Percentiles rank a stretch among this genome's conserved stretches.
These are phyloP conservation scores for Hortaea werneckii DNA, from an alignment of 2,329 filamentous ascomycete species.

Conservation along the genomic window DNA sequence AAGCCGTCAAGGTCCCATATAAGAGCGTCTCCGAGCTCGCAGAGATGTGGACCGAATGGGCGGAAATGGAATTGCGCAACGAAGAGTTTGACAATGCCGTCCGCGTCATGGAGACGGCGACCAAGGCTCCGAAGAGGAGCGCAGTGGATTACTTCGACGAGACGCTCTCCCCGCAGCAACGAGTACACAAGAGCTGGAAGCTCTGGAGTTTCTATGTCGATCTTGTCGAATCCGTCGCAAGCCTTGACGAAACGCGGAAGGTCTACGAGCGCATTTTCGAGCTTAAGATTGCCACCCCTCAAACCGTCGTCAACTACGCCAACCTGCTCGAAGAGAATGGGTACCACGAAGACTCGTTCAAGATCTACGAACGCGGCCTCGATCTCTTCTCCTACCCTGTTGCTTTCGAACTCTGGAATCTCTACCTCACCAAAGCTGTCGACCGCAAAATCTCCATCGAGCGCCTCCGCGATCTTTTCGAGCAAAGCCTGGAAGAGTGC, in stretches of 20 bases:
- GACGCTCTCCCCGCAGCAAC: constrained; percentile 81
- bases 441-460: constrained; percentile 95
- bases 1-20: constrained; percentile 94
- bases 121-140: constrained; percentile 93
- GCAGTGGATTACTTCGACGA: constrained; percentile 99
- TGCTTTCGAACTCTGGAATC: constrained; percentile 96
- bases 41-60: constrained; percentile 99
- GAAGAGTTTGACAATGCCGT: constrained; percentile 94
- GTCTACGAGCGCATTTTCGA: constrained; percentile 98
- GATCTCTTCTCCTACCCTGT: constrained; percentile 99
- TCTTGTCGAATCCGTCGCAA: constrained; percentile 86
- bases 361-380: constrained; percentile 86
- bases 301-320: constrained; percentile 97
- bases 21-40: constrained; percentile 95
- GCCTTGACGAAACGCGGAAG: constrained; percentile 81
- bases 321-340: constrained; percentile 89
- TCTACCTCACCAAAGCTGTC: constrained; percentile 94
- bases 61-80: constrained; percentile 91
- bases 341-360: constrained; percentile 96
- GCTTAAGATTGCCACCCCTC: constrained; percentile 90
- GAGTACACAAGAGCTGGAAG: constrained; percentile 99
- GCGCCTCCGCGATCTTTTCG: constrained; percentile 84
- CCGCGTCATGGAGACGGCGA: constrained; percentile 92
- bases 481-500: constrained; percentile 90
- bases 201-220: constrained; percentile 99